phyloP scores from a whole-genome alignment of 2,329 filamentous ascomycete species.

The Capronia americana region DNA sequence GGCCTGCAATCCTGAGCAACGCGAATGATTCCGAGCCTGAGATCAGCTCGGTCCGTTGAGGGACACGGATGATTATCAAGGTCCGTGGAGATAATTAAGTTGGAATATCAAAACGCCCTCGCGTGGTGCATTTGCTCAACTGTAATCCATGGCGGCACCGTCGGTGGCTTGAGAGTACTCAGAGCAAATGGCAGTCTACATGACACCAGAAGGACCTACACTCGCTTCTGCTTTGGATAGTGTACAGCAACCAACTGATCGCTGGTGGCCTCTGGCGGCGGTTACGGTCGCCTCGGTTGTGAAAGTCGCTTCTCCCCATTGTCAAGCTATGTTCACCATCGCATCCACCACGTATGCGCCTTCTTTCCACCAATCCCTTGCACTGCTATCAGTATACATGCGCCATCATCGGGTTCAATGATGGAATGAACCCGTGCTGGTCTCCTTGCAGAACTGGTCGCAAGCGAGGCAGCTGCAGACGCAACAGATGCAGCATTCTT shows the following conservation, averaged over 20 bases:
- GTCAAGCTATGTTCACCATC: neutral
- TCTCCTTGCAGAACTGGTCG: neutral
- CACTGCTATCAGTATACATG: neutral
- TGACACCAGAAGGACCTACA: too few species aligned
- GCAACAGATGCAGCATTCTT: neutral
- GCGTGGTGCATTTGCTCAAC: neutral
- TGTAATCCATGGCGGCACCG: neutral
- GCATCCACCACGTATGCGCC: neutral
- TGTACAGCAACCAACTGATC: neutral
- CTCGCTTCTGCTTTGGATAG: neutral
- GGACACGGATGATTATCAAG: neutral
- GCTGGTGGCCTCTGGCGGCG: too few species aligned
- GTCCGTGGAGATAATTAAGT: neutral
- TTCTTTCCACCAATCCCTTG: neutral
- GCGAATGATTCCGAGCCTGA: neutral
- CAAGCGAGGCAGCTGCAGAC: constrained; percentile 1
- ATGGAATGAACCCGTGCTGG: neutral
- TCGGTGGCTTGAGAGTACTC: too few species aligned
- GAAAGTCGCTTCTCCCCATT: neutral
- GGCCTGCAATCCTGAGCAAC: neutral
- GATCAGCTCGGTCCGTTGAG: neutral
- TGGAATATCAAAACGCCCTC: neutral
- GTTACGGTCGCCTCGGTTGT: neutral
- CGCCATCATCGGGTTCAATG: neutral
- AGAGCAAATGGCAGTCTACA: too few species aligned